phyloP scores from a whole-genome alignment of 495 filamentous ascomycete species.

The Neurospora pannonica region DNA sequence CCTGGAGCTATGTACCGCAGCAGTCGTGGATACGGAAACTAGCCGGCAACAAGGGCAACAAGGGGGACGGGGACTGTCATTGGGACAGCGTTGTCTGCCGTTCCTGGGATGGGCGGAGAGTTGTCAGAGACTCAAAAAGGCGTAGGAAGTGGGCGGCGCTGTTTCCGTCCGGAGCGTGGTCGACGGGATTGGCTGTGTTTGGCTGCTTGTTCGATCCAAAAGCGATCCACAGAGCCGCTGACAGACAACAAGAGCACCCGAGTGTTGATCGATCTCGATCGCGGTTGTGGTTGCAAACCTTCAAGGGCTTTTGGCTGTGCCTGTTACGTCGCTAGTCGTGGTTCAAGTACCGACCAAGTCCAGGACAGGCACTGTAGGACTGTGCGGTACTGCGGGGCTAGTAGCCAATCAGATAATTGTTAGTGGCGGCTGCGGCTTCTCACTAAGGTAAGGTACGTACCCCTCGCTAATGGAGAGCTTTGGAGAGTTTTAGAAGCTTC shows the following conservation, averaged over 20 bases:
- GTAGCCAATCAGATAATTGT: background rate
- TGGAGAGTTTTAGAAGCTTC: background rate
- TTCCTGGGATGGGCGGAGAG: background rate
- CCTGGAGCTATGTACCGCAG: background rate
- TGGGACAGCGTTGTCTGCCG: background rate
- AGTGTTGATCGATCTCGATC: background rate
- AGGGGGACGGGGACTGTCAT: slow-evolving; percentile 10
- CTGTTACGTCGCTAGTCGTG: background rate
- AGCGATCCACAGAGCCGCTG: background rate
- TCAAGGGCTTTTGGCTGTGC: background rate
- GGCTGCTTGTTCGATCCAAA: background rate
- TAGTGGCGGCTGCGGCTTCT: background rate
- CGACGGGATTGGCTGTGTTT: background rate
- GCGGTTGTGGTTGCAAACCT: background rate
- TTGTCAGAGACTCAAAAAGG: background rate
- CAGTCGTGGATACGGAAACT: background rate
- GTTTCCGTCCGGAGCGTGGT: background rate
- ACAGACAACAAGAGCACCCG: background rate
- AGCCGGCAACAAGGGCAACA: background rate
- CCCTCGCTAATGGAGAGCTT: background rate
- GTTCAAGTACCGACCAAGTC: background rate
- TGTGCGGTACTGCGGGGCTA: background rate
- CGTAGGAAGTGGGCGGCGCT: background rate
- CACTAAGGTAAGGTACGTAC: background rate
- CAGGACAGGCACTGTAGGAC: background rate